Evolutionary conservation across 257 asterid genomes (phyloP).

Genomic region (Solanum clarkiae): DNA sequence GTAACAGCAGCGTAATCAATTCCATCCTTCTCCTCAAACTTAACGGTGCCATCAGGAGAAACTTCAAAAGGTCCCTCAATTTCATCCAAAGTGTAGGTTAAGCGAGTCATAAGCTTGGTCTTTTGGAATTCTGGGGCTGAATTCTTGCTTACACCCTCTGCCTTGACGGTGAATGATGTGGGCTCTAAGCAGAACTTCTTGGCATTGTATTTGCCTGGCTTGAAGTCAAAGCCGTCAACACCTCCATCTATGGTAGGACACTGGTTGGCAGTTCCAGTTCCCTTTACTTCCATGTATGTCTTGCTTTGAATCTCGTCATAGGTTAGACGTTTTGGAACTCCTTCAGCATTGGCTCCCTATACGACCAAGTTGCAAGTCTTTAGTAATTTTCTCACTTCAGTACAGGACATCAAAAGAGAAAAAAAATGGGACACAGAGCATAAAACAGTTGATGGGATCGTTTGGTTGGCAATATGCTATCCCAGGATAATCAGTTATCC

Average conservation of each 20-base stretch:
- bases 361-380: background rate
- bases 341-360: constrained; percentile 92
- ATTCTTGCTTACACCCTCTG: constrained; percentile 76
- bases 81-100: constrained; percentile 96
- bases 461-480: too few relatives aligned
- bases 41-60: constrained; percentile 57
- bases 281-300: constrained; percentile 90
- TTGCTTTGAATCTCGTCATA: constrained; percentile 88
- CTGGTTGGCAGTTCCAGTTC: constrained; percentile 93
- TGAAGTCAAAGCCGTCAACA: constrained; percentile 54
- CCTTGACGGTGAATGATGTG: constrained; percentile 94
- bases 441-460: background rate
- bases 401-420: background rate
- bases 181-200: constrained; percentile 95
- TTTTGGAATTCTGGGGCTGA: constrained; percentile 78
- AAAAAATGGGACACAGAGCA: background rate
- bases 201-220: constrained; percentile 74
- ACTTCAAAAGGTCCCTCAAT: constrained; percentile 97
- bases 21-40: constrained; percentile 93
- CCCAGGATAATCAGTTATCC: too few relatives aligned
- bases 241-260: constrained; percentile 98
- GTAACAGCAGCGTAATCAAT: constrained; percentile 97
- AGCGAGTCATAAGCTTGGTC: constrained; percentile 95
- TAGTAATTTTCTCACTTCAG: background rate
- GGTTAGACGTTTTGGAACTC: constrained; percentile 70